Conservation (phyloP, 2,329 filamentous ascomycete genomes). For the Hymenoscyphus fraxineus region DNA sequence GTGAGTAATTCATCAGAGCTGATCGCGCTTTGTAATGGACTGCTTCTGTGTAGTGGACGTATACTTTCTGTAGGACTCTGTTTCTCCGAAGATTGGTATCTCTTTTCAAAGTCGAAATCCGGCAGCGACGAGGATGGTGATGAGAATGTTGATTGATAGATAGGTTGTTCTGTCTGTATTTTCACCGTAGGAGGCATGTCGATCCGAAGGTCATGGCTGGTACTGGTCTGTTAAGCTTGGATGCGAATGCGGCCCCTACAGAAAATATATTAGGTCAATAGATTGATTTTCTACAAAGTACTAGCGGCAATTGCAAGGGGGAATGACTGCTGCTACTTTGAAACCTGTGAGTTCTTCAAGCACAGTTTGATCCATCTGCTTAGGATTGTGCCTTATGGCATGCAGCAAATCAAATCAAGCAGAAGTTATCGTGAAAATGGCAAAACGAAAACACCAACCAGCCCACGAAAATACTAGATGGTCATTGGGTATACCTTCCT, state of each 20-base stretch:
- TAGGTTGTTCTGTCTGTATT: constrained; percentile 1
- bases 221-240: background rate
- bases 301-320: background rate
- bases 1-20: constrained; percentile 20
- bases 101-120: constrained; percentile 14
- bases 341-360: constrained; percentile 2
- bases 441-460: background rate
- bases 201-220: background rate
- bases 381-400: constrained; percentile 1
- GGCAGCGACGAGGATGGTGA: constrained; percentile 5
- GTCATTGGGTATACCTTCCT: background rate
- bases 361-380: constrained; percentile 8
- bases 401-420: background rate
- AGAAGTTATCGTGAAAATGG: background rate
- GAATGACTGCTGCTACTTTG: constrained; percentile 1
- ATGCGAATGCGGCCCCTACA: background rate
- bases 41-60: background rate
- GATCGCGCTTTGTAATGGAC: background rate
- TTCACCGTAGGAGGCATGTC: constrained; percentile 4
- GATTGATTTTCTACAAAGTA: background rate
- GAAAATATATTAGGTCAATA: constrained; percentile 1
- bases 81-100: constrained; percentile 15
- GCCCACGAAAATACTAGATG: background rate
- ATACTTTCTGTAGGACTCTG: constrained; percentile 11
- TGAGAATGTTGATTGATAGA: constrained; percentile 1